A percentile compares a stretch with the other conserved stretches of the same genome.
These are phyloP conservation scores for Penicillium sp. DNA, from an alignment of 2,329 filamentous ascomycete genomes.

Conservation along the genomic window DNA sequence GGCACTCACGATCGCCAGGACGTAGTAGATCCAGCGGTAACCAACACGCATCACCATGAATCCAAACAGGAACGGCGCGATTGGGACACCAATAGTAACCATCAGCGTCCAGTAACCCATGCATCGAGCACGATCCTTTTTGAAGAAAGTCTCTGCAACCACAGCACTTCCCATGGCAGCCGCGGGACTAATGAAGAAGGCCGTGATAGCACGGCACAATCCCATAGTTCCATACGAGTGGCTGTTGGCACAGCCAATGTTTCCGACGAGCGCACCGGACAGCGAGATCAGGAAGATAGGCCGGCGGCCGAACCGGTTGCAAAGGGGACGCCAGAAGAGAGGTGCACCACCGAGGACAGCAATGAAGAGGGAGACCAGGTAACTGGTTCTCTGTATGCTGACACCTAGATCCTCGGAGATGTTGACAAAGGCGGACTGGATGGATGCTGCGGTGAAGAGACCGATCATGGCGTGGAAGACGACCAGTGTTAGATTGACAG, in stretches of 20 bases:
- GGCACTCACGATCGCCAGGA: slow-evolving; percentile 53
- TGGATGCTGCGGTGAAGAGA: slow-evolving; percentile 56
- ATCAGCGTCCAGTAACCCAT: slow-evolving; percentile 61
- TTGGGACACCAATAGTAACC: slow-evolving; percentile 53
- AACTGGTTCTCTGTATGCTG: slow-evolving; percentile 54
- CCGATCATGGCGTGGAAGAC: slow-evolving; percentile 57
- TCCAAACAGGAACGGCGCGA: slow-evolving; percentile 38
- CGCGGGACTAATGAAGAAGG: slow-evolving; percentile 59
- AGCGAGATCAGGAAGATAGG: slow-evolving; percentile 58
- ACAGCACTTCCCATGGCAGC: slow-evolving; percentile 58
- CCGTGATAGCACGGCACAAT: slow-evolving; percentile 53
- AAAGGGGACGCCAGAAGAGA: slow-evolving; percentile 59
- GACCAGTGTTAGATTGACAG: slow-evolving; percentile 53
- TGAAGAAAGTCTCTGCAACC: slow-evolving; percentile 60
- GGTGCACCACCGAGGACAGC: slow-evolving; percentile 57
- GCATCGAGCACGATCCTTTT: slow-evolving; percentile 54
- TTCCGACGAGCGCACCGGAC: slow-evolving; percentile 52
- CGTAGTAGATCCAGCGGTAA: slow-evolving; percentile 63
- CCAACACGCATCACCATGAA: slow-evolving; percentile 55
- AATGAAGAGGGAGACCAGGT: slow-evolving; percentile 59
- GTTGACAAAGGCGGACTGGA: slow-evolving; percentile 57
- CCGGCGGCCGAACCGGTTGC: slow-evolving; percentile 56
- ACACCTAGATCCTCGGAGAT: slow-evolving; percentile 56
- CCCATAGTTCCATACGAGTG: slow-evolving; percentile 54
- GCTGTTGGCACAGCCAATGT: slow-evolving; percentile 57